Evolutionary conservation across 345 rosid species (phyloP).

Genomic region (Salix brachista): DNA sequence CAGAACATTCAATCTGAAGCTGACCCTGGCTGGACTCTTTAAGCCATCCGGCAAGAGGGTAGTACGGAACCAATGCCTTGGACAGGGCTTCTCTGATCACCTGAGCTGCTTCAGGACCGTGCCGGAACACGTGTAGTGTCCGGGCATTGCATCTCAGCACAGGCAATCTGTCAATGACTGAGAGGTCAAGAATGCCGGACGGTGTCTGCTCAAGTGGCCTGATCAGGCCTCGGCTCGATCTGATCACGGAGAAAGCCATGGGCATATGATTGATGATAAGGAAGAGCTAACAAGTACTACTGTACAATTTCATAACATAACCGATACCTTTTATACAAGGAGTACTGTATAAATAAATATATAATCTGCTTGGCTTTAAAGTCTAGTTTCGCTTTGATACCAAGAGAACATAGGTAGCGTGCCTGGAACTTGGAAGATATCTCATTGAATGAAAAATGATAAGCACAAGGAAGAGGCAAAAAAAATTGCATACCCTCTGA

Average conservation of each 20-base stretch:
- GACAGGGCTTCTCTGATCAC: conserved; percentile 47
- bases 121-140: conserved; percentile 43
- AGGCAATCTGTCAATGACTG: conserved; percentile 43
- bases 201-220: conserved; percentile 40
- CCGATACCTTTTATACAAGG: not conserved
- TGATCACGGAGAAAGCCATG: conserved; percentile 39
- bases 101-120: conserved; percentile 38
- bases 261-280: not conserved
- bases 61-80: conserved; percentile 51
- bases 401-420: not conserved
- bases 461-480: too few species aligned
- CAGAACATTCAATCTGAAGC: conserved; percentile 46
- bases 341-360: not conserved
- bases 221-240: conserved; percentile 33
- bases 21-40: conserved; percentile 26
- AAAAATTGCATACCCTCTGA: too few species aligned
- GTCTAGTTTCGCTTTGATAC: conserved; percentile 13
- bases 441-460: not conserved
- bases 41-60: conserved; percentile 54
- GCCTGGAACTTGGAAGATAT: not conserved
- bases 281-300: not conserved
- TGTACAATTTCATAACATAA: not conserved
- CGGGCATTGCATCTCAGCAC: conserved; percentile 52
- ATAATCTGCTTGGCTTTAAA: conserved; percentile 24
- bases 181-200: conserved; percentile 33